Base-by-base conservation (phyloP, 306 rosid genomes). In the Castanea mollissima region DNA sequence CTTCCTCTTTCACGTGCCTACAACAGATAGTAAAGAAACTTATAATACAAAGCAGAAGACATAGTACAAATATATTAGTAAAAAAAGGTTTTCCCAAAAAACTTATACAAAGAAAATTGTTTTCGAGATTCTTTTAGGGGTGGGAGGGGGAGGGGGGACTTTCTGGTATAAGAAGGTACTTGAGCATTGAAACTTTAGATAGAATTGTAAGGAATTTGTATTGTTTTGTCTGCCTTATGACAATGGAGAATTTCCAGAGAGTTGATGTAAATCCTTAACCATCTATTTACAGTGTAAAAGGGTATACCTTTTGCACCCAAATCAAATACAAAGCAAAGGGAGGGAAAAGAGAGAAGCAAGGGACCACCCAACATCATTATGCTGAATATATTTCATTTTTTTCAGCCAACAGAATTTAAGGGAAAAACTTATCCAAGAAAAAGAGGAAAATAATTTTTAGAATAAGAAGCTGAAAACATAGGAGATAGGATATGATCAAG, bases 1-100 rank as follows among this genome's bases (percentile, higher is more conserved):
- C 67, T 57, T 74, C 80, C 76, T 51, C 67, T 74, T 82, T 78
- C 83, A 82, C 81, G 84, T 80, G 58, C 79, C 90, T 85, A 78
- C 78, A 86, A 70, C 27, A 73, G 63, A 78, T 2, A 71, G 51
- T 12, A 35, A 4, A 68, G 69, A 63, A 63, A 27, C 38, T 9
- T 18, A 8, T 1, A 15, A 18, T 3, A 34, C 19, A 68, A 68
- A 68, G 25, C 18, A 34, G 25, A 68, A 35, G 18, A 35, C 11
- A 35, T 18, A n/a, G 3, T 23, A 10, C 54, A 68, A 19, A 68
- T 35, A 4, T 6, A 19, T 35, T 9, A 52, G 10, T 15, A 9
- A 9, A 19, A 19, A 35, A 4, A 34, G 13, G 72, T 35, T 34
- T 9, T 19, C 14, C 46, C 21, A 32, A 65, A 15, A 31, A 6